These are phyloP conservation scores for Peronospora farinosa DNA, from an alignment of 352 stramenopile species.

Conservation along the genomic window DNA sequence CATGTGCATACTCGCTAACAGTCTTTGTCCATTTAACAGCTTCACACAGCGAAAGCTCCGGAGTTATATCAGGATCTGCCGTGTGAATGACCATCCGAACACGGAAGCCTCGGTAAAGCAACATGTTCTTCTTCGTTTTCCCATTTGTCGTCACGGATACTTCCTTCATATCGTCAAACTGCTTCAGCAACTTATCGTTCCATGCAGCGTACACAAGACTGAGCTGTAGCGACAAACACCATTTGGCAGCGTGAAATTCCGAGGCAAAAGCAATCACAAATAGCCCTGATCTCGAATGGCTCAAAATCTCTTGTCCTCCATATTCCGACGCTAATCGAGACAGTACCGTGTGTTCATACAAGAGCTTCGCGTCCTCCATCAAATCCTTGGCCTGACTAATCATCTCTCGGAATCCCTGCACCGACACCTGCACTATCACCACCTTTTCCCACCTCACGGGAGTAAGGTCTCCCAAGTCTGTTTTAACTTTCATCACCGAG, in stretches of 20 bases:
- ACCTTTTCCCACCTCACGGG: conserved; percentile 77
- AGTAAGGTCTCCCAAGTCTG: conserved; percentile 63
- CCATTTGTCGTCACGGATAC: conserved; percentile 45
- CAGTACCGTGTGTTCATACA: conserved; percentile 84
- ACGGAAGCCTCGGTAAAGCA: conserved; percentile 79
- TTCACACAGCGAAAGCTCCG: conserved; percentile 60
- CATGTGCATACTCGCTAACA: conserved; percentile 75
- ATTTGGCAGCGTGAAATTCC: conserved; percentile 84
- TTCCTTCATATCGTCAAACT: conserved; percentile 80
- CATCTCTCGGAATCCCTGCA: conserved; percentile 79
- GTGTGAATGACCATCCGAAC: conserved; percentile 85
- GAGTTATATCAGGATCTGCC: conserved; percentile 41
- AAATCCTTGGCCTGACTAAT: conserved; percentile 67
- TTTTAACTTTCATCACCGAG: conserved; percentile 67
- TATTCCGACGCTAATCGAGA: conserved; percentile 80
- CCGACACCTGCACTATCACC: conserved; percentile 80
- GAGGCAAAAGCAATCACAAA: conserved; percentile 83
- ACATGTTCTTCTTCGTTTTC: conserved; percentile 66
- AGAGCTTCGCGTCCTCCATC: conserved; percentile 80
- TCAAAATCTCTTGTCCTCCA: conserved; percentile 72
- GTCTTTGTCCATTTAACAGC: conserved; percentile 83
- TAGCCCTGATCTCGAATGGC: conserved; percentile 62
- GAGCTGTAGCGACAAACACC: conserved; percentile 79
- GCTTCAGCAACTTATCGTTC: conserved; percentile 83
- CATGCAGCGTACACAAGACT: conserved; percentile 81